These are phyloP conservation scores for Gossypium herbaceum DNA, from an alignment of 345 rosid species.

Conservation along the genomic window DNA sequence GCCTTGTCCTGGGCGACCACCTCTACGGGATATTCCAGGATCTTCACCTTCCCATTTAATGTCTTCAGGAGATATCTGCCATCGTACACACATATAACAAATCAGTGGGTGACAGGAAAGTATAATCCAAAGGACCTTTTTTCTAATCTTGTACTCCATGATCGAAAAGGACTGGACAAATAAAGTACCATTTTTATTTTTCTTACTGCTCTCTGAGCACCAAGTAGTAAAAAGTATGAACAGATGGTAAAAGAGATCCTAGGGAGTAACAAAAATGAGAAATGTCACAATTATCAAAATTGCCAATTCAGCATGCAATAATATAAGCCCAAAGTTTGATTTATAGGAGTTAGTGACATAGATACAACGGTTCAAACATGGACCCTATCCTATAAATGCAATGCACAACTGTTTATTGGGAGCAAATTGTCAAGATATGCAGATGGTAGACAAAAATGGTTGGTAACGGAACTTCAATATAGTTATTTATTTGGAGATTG, in stretches of 20 bases:
- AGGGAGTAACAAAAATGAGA: neutral
- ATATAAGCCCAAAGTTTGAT: neutral
- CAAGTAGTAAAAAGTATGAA: neutral
- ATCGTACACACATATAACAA: conserved; percentile 6
- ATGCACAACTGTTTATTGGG: neutral
- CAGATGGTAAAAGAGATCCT: neutral
- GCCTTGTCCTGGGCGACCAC: conserved; percentile 73
- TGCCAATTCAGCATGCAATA: neutral
- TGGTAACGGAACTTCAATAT: neutral
- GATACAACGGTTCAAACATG: neutral
- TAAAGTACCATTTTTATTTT: neutral
- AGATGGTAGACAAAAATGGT: neutral
- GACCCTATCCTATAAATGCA: neutral
- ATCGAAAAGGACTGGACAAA: neutral
- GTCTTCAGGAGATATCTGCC: conserved; percentile 83
- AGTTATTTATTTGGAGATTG: neutral
- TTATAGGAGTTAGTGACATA: neutral
- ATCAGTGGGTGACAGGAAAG: neutral
- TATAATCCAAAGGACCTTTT: neutral
- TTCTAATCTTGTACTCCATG: neutral
- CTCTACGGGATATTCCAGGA: conserved; percentile 63
- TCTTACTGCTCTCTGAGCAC: neutral
- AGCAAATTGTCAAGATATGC: neutral
- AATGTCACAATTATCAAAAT: neutral
- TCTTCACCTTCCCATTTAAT: conserved; percentile 88